Evolutionary conservation across 495 filamentous ascomycete species (phyloP).

Genomic region (Trichodelitschia bisporula): DNA sequence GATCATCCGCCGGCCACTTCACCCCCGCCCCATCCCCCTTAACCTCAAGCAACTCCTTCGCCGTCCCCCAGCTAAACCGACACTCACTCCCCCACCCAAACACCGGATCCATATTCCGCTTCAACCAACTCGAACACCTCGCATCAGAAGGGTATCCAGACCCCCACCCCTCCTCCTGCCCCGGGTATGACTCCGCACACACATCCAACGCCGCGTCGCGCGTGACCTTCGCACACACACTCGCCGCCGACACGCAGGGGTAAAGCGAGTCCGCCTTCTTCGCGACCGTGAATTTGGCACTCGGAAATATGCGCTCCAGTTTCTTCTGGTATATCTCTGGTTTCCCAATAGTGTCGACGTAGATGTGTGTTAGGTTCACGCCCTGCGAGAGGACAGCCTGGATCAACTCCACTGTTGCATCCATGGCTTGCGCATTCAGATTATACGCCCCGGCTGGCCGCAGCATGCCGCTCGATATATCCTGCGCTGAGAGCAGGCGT

Average conservation of each 20-base stretch:
- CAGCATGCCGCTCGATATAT: conserved; percentile 66
- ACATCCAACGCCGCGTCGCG: conserved; percentile 70
- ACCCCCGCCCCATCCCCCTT: conserved; percentile 41
- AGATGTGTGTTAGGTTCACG: conserved; percentile 68
- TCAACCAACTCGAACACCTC: conserved; percentile 58
- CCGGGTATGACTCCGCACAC: conserved; percentile 27
- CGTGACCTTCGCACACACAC: conserved; percentile 88
- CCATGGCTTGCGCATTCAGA: conserved; percentile 92
- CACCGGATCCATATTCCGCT: conserved; percentile 63
- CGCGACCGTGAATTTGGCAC: conserved; percentile 56
- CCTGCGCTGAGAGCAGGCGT: conserved; percentile 55
- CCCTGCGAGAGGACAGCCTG: conserved; percentile 43
- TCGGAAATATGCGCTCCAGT: conserved; percentile 64
- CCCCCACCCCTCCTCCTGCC: conserved; percentile 36
- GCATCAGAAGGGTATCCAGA: conserved; percentile 84
- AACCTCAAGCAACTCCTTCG: conserved; percentile 77
- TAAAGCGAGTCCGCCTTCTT: conserved; percentile 93
- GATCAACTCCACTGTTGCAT: conserved; percentile 77
- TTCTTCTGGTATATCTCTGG: conserved; percentile 62
- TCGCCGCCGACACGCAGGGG: conserved; percentile 80
- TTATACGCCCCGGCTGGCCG: conserved; percentile 40
- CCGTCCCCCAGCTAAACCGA: conserved; percentile 86
- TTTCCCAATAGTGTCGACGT: conserved; percentile 82
- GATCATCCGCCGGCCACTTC: conserved; percentile 62
- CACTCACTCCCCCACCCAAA: conserved; percentile 92